Conservation (phyloP, 306 rosid species). For the Malus fusca region DNA sequence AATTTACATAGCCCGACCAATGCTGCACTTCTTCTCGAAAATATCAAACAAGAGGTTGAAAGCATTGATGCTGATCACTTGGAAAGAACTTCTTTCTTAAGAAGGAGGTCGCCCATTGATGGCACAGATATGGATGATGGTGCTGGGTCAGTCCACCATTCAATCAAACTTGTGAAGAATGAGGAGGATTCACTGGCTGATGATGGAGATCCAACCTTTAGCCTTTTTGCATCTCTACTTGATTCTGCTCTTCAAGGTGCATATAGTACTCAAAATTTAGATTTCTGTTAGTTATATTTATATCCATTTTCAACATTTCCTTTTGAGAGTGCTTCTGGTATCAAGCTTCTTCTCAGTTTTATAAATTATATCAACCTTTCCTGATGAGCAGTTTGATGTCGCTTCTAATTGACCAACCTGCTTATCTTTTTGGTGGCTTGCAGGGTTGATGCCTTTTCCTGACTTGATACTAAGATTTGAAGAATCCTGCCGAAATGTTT, state of each 20-base stretch:
- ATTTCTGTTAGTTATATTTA: not conserved
- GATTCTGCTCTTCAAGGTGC: constrained; percentile 86
- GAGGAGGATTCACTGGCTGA: constrained; percentile 58
- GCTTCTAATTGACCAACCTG: not conserved
- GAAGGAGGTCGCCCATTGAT: constrained; percentile 48
- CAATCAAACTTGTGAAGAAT: constrained; percentile 56
- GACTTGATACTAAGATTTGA: constrained; percentile 75
- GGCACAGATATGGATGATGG: constrained; percentile 45
- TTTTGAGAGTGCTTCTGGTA: not conserved
- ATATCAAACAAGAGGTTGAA: constrained; percentile 72
- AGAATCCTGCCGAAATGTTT: constrained; percentile 65
- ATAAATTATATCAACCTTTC: not conserved
- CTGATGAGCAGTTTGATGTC: not conserved
- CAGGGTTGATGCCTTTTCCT: constrained; percentile 78
- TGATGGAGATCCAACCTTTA: constrained; percentile 58
- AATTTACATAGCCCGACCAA: constrained; percentile 80
- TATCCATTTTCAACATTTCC: not conserved
- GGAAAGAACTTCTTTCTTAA: constrained; percentile 45
- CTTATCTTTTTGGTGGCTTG: constrained; percentile 8
- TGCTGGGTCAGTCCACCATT: constrained; percentile 46
- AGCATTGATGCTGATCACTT: constrained; percentile 37
- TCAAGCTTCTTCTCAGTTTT: not conserved
- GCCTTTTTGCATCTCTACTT: constrained; percentile 66
- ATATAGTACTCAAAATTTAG: not conserved
- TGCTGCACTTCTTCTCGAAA: constrained; percentile 86